These are phyloP conservation scores for Leccinum longicurvipes DNA, from an alignment of 768 basidiomycete species.

Conservation along the genomic window DNA sequence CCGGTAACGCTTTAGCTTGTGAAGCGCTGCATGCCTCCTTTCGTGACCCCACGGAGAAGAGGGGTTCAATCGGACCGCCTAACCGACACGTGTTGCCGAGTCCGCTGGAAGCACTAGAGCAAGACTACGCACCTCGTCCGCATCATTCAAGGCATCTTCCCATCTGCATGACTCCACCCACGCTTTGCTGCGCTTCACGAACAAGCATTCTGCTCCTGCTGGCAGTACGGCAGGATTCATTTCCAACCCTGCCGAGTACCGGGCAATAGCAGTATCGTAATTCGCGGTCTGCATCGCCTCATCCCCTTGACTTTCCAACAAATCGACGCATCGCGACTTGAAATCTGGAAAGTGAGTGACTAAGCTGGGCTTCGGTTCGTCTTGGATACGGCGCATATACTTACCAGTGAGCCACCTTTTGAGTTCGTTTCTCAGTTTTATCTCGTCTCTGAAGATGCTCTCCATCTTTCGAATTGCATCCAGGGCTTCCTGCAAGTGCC, in stretches of 20 bases:
- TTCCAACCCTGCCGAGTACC: slow-evolving; percentile 14
- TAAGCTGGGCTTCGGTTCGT: not conserved
- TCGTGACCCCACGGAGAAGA: slow-evolving; percentile 16
- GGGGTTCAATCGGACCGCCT: slow-evolving; percentile 10
- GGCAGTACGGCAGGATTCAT: not conserved
- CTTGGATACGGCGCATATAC: not conserved
- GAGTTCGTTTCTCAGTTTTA: slow-evolving; percentile 1
- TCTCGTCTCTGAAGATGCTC: slow-evolving; percentile 6
- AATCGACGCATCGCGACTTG: slow-evolving; percentile 5
- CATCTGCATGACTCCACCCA: not conserved
- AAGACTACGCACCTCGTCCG: slow-evolving; percentile 10
- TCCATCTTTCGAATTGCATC: slow-evolving; percentile 4
- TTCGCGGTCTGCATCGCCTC: not conserved
- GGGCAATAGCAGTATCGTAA: slow-evolving; percentile 2
- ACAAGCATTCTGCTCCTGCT: not conserved
- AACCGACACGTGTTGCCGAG: not conserved
- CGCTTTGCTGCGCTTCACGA: slow-evolving; percentile 17
- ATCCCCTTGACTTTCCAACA: slow-evolving; percentile 10
- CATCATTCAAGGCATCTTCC: slow-evolving; percentile 14
- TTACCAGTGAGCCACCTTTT: slow-evolving; percentile 10
- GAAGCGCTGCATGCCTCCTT: slow-evolving; percentile 13
- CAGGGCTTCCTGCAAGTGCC: not conserved
- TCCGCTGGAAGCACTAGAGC: not conserved
- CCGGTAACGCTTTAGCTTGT: slow-evolving; percentile 7
- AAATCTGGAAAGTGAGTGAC: not conserved